Percentiles rank a stretch among this genome's conserved stretches.
Evolutionary conservation across 768 basidiomycete species (phyloP).

Genomic region (Mrakia blollopis): DNA sequence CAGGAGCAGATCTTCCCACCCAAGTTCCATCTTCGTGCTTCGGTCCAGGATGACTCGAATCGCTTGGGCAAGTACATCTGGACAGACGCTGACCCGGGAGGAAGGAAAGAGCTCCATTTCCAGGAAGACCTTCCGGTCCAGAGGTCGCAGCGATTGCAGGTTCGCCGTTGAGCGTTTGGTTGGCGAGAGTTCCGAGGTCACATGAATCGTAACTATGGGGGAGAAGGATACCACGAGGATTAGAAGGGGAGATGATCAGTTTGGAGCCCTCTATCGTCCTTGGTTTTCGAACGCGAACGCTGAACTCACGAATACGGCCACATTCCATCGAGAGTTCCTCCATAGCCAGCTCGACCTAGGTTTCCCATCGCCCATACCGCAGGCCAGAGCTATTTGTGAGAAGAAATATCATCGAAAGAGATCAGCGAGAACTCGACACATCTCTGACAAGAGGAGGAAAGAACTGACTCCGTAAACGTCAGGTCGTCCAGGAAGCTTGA

Average conservation of each 20-base stretch:
- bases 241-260: too few relatives aligned
- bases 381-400: slow-evolving; percentile 48
- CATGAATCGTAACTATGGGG: too few relatives aligned
- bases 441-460: neutral
- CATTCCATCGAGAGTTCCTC: slow-evolving; percentile 30
- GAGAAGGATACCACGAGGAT: too few relatives aligned
- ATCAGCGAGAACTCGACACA: neutral
- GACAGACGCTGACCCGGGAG: slow-evolving; percentile 48
- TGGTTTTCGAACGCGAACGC: neutral
- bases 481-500: slow-evolving; percentile 24
- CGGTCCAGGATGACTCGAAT: slow-evolving; percentile 49
- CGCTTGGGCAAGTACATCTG: slow-evolving; percentile 59
- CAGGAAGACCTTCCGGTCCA: slow-evolving; percentile 13
- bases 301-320: neutral
- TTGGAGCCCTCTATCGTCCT: too few relatives aligned
- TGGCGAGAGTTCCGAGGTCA: slow-evolving; percentile 21
- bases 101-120: slow-evolving; percentile 23
- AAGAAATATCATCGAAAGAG: slow-evolving; percentile 46
- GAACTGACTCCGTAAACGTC: slow-evolving; percentile 34
- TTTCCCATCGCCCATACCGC: slow-evolving; percentile 38
- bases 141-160: slow-evolving; percentile 1
- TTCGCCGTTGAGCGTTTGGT: slow-evolving; percentile 23
- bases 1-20: slow-evolving; percentile 71
- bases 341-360: slow-evolving; percentile 30
- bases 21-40: slow-evolving; percentile 44